These are phyloP conservation scores for Aspergillus luchuensis DNA, from an alignment of 2,329 filamentous ascomycete species.

Conservation along the genomic window DNA sequence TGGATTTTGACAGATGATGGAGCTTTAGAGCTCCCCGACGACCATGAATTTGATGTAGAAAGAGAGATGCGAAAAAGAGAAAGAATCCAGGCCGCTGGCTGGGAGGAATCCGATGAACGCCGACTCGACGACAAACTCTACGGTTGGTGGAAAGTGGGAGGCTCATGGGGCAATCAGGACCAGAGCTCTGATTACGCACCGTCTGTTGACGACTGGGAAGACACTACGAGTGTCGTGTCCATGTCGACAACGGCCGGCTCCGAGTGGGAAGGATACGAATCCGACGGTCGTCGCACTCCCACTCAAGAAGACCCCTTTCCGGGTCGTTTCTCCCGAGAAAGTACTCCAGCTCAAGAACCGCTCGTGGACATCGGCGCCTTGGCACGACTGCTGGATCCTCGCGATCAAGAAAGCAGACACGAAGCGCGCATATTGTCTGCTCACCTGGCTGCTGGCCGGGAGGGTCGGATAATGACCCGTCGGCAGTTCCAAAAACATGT, in stretches of 20 bases:
- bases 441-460: slow-evolving; percentile 64
- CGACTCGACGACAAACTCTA: slow-evolving; percentile 76
- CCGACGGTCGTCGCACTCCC: slow-evolving; percentile 65
- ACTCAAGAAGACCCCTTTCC: slow-evolving; percentile 65
- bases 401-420: slow-evolving; percentile 72
- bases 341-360: slow-evolving; percentile 62
- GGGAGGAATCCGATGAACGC: slow-evolving; percentile 58
- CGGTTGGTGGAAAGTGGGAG: slow-evolving; percentile 78
- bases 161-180: slow-evolving; percentile 82
- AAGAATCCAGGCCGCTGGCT: slow-evolving; percentile 43
- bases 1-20: slow-evolving; percentile 58
- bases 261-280: slow-evolving; percentile 49
- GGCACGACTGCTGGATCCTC: slow-evolving; percentile 78
- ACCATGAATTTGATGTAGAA: slow-evolving; percentile 77
- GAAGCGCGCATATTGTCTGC: slow-evolving; percentile 80
- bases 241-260: slow-evolving; percentile 57
- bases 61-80: slow-evolving; percentile 70
- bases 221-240: slow-evolving; percentile 80
- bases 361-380: slow-evolving; percentile 69
- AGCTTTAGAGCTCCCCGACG: slow-evolving; percentile 57
- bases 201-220: slow-evolving; percentile 59
- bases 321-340: slow-evolving; percentile 47
- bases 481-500: slow-evolving; percentile 71
- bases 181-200: slow-evolving; percentile 76
- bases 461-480: slow-evolving; percentile 73